Conservation (phyloP, 2,329 filamentous ascomycete species). For the Anthostomella pinea region DNA sequence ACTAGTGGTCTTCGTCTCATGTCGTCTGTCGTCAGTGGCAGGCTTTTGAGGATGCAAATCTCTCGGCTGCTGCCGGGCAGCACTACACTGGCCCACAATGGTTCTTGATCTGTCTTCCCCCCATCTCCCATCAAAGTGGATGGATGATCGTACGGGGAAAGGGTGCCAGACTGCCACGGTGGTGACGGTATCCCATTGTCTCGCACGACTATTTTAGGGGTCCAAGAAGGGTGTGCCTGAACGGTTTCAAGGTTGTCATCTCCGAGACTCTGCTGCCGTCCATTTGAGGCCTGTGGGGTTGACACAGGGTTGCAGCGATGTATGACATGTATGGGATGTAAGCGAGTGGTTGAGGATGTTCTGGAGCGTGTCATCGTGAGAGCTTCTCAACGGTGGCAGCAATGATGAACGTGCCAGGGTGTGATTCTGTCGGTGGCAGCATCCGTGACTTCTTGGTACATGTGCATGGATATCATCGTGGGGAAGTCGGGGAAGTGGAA, state of each 20-base stretch:
- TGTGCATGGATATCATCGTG: too few species aligned
- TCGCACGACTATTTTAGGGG: not conserved
- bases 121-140: slow-evolving; percentile 15
- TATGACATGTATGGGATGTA: not conserved
- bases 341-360: not conserved
- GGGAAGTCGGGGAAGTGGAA: too few species aligned
- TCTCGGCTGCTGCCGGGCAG: too few species aligned
- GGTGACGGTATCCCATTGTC: slow-evolving; percentile 6
- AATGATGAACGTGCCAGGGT: not conserved
- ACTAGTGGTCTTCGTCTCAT: slow-evolving; percentile 14
- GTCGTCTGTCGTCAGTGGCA: too few species aligned
- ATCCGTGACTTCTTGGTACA: too few species aligned
- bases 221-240: slow-evolving; percentile 2
- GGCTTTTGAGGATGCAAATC: slow-evolving; percentile 18
- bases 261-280: not conserved
- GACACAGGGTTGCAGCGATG: slow-evolving; percentile 1
- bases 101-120: slow-evolving; percentile 18
- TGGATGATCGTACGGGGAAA: slow-evolving; percentile 18
- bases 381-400: not conserved
- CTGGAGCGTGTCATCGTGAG: not conserved
- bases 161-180: too few species aligned
- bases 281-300: not conserved
- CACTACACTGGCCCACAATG: too few species aligned
- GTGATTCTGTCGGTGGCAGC: not conserved
- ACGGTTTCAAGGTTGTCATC: not conserved